Percentiles rank a stretch among this genome's conserved stretches.
phyloP scores from a whole-genome alignment of 805 yeast genomes.

The Wickerhamomyces hampshirensis region DNA sequence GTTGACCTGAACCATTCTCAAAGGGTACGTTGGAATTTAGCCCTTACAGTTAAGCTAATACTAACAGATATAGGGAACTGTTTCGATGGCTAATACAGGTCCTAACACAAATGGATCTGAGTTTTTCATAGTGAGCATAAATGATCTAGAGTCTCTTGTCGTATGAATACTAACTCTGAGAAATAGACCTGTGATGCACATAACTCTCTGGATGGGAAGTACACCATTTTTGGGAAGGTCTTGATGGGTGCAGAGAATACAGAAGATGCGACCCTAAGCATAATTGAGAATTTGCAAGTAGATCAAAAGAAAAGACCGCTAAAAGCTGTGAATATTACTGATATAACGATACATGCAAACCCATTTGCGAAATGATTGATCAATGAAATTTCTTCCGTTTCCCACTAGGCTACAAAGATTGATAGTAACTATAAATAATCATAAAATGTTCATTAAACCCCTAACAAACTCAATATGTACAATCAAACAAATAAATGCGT shows the following conservation, averaged over 20 bases:
- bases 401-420: no score
- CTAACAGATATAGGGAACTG: slow-evolving; percentile 36
- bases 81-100: slow-evolving; percentile 72
- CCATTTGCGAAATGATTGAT: slow-evolving; percentile 32
- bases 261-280: slow-evolving; percentile 25
- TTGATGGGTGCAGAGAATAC: slow-evolving; percentile 41
- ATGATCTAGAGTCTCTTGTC: background rate
- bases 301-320: slow-evolving; percentile 35
- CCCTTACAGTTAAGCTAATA: background rate
- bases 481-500: background rate
- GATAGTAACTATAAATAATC: background rate
- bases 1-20: slow-evolving; percentile 54
- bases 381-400: no score
- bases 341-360: slow-evolving; percentile 37
- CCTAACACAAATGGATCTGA: slow-evolving; percentile 64
- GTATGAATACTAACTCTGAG: slow-evolving; percentile 2
- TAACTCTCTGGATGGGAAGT: slow-evolving; percentile 67
- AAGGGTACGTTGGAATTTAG: slow-evolving; percentile 46
- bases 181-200: slow-evolving; percentile 71
- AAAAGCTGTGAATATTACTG: slow-evolving; percentile 25
- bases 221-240: slow-evolving; percentile 76
- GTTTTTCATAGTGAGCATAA: slow-evolving; percentile 47
- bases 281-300: slow-evolving; percentile 22
- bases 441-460: background rate
- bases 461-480: slow-evolving; percentile 4